Percentiles rank a stretch among this genome's conserved stretches.
phyloP scores from a whole-genome alignment of 2,329 filamentous ascomycete genomes.

The Xylaria sp. region DNA sequence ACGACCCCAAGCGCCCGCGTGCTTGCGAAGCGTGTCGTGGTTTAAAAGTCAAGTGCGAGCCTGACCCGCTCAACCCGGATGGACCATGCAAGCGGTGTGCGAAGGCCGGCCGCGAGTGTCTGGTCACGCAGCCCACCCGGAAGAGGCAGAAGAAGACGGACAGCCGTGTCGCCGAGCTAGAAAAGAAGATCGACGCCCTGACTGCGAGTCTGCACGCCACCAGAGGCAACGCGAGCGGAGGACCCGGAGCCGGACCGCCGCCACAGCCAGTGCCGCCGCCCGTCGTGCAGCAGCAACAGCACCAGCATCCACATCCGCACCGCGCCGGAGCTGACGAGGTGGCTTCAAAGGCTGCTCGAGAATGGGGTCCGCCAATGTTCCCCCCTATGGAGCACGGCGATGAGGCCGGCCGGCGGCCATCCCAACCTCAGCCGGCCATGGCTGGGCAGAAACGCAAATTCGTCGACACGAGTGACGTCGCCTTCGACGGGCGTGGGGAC shows the following conservation, averaged over 20 bases:
- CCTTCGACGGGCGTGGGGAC: constrained; percentile 41
- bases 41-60: constrained; percentile 87
- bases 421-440: constrained; percentile 38
- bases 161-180: constrained; percentile 86
- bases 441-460: constrained; percentile 57
- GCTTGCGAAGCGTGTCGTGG: constrained; percentile 81
- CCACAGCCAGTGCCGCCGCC: constrained; percentile 8
- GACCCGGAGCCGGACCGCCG: constrained; percentile 4
- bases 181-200: constrained; percentile 91
- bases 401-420: constrained; percentile 25
- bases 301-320: constrained; percentile 7
- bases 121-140: constrained; percentile 77
- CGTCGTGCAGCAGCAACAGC: neutral
- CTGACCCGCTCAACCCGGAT: constrained; percentile 70
- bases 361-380: constrained; percentile 43
- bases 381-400: constrained; percentile 35
- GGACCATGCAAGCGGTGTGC: constrained; percentile 79
- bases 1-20: constrained; percentile 73
- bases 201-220: constrained; percentile 79
- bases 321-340: neutral
- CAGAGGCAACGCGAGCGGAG: constrained; percentile 49
- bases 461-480: constrained; percentile 42
- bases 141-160: constrained; percentile 95
- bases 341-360: constrained; percentile 28
- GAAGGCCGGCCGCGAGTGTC: constrained; percentile 81